Percentiles rank a stretch among this genome's conserved stretches.
phyloP scores from a whole-genome alignment of 371 early-diverging fungal species.

The Rhizopus delemar region DNA sequence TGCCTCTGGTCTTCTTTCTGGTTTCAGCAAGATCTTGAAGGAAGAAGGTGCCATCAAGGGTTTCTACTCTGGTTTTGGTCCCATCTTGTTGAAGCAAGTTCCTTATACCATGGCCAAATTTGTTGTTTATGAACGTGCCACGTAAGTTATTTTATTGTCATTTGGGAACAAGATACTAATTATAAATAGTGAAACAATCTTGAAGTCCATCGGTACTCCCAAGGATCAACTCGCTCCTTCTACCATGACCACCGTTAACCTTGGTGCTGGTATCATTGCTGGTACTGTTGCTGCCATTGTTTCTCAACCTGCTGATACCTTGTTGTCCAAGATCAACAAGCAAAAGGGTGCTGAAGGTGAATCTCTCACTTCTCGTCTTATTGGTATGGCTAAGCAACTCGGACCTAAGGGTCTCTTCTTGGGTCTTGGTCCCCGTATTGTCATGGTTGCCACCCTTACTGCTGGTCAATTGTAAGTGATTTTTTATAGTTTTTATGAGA shows the following conservation, averaged over 20 bases:
- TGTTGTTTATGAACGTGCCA: constrained; percentile 57
- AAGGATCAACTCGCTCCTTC: constrained; percentile 55
- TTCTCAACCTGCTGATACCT: constrained; percentile 63
- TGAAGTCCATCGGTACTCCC: constrained; percentile 45
- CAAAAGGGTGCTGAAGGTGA: constrained; percentile 64
- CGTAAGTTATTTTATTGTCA: constrained; percentile 37
- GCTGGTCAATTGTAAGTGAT: constrained; percentile 65
- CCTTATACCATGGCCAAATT: constrained; percentile 72
- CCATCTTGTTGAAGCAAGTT: constrained; percentile 76
- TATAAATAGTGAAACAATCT: constrained; percentile 49
- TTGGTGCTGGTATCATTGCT: constrained; percentile 58
- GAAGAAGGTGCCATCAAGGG: constrained; percentile 73
- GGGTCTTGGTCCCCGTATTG: constrained; percentile 75
- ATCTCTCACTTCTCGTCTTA: constrained; percentile 57
- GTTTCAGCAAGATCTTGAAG: constrained; percentile 62
- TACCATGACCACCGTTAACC: constrained; percentile 50
- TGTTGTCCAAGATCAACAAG: constrained; percentile 71
- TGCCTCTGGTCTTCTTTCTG: constrained; percentile 65
- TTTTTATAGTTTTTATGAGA: not conserved
- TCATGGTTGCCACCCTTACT: constrained; percentile 80
- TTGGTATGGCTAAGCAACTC: constrained; percentile 61
- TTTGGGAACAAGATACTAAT: too few relatives aligned
- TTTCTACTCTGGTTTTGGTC: constrained; percentile 79
- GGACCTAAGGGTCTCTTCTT: constrained; percentile 67
- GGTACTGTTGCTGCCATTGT: constrained; percentile 63